Percentiles rank a stretch among this genome's conserved stretches.
phyloP scores from a whole-genome alignment of 2,329 filamentous ascomycete genomes.

The Colletotrichum eremochloae region DNA sequence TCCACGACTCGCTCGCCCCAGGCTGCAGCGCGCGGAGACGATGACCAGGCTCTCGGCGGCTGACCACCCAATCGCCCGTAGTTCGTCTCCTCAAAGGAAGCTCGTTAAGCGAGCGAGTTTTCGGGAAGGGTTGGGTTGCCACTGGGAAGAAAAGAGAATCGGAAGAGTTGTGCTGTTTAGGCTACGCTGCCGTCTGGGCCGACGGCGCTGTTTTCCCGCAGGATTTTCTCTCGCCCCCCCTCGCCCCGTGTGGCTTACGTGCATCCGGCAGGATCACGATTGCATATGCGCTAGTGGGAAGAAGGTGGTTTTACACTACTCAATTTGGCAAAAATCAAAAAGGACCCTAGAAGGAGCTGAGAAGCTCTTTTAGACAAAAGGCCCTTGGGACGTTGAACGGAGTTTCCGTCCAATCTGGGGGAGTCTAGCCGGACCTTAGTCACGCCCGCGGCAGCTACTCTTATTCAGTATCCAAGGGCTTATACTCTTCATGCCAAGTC shows the following conservation, averaged over 20 bases:
- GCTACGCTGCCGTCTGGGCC: conserved; percentile 7
- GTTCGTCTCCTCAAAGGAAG: too few relatives aligned
- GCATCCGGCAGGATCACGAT: background rate
- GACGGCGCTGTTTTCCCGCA: conserved; percentile 11
- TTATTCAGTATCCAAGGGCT: too few relatives aligned
- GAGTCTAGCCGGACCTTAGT: too few relatives aligned
- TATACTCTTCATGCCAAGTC: background rate
- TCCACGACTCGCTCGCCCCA: background rate
- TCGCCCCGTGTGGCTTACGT: background rate
- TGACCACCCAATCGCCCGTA: background rate
- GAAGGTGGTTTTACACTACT: background rate
- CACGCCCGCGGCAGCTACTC: background rate
- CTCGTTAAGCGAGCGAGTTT: background rate
- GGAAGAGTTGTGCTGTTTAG: background rate
- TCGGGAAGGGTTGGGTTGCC: too few relatives aligned
- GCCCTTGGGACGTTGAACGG: background rate
- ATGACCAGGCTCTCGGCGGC: background rate
- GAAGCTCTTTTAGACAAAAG: background rate
- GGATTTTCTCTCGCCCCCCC: conserved; percentile 1
- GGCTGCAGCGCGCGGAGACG: background rate
- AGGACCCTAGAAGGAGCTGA: background rate
- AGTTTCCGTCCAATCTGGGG: background rate
- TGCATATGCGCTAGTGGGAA: conserved; percentile 2
- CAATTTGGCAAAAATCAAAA: background rate
- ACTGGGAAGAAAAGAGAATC: background rate